Percentiles rank a stretch among this genome's conserved stretches.
Evolutionary conservation across 116 monocot genomes (phyloP).

Genomic region (Dioscorea cayenensis): DNA sequence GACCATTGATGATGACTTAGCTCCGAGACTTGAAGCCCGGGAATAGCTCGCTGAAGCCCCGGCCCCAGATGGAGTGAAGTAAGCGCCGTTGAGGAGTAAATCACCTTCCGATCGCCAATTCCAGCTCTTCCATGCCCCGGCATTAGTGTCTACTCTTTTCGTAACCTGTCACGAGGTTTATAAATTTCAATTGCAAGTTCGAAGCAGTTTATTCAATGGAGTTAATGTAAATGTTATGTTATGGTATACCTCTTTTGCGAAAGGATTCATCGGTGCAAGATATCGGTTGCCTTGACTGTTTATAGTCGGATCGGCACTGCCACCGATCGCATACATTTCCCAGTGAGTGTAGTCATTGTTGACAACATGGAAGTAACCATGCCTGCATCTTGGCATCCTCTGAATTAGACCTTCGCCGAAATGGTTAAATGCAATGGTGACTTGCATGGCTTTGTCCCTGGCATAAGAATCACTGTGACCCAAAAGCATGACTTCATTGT

Average conservation of each 20-base stretch:
- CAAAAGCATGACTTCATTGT: slow-evolving; percentile 9
- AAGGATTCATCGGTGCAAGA: slow-evolving; percentile 42
- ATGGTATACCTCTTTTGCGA: slow-evolving; percentile 30
- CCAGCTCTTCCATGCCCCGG: not conserved
- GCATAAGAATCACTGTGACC: slow-evolving; percentile 4
- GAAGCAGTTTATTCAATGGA: no score
- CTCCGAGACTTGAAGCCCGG: not conserved
- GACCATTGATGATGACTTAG: not conserved
- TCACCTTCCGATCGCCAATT: not conserved
- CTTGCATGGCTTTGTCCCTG: not conserved
- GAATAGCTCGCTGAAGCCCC: not conserved
- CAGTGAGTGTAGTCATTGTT: slow-evolving; percentile 80
- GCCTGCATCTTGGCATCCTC: slow-evolving; percentile 29
- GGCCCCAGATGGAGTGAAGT: not conserved
- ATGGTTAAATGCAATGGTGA: slow-evolving; percentile 14
- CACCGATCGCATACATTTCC: slow-evolving; percentile 75
- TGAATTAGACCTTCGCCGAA: slow-evolving; percentile 12
- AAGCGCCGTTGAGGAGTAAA: not conserved
- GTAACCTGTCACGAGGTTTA: not conserved
- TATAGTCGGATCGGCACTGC: slow-evolving; percentile 61
- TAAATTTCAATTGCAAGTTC: not conserved
- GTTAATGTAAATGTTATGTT: no score
- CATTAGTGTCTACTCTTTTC: not conserved
- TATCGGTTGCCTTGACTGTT: slow-evolving; percentile 78
- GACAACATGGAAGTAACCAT: slow-evolving; percentile 30